Evolutionary conservation across 306 rosid genomes (phyloP).

Genomic region (Fragaria ananassa): DNA sequence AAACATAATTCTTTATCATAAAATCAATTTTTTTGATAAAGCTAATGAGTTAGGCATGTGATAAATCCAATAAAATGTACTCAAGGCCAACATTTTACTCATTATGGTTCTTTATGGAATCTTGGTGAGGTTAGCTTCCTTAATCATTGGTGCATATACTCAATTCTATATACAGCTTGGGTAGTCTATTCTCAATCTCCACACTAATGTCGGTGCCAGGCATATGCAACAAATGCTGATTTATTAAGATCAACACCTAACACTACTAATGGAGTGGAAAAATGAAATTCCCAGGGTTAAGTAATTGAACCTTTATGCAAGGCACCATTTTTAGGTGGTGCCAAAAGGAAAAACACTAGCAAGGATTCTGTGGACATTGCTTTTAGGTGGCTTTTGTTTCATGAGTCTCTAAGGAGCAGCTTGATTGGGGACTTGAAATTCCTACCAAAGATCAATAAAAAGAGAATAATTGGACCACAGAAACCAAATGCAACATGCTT

Average conservation of each 20-base stretch:
- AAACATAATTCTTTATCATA: too few species aligned
- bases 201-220: neutral
- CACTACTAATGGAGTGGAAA: neutral
- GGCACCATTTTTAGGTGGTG: neutral
- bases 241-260: neutral
- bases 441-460: neutral
- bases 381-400: conserved; percentile 37
- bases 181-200: neutral
- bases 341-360: conserved; percentile 19
- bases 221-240: neutral
- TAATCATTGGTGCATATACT: conserved; percentile 8
- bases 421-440: conserved; percentile 29
- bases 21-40: too few species aligned
- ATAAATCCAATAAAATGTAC: neutral
- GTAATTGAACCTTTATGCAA: neutral
- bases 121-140: conserved; percentile 9
- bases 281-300: neutral
- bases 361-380: conserved; percentile 25
- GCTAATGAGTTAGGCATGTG: too few species aligned
- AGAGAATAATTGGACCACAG: conserved; percentile 28
- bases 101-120: neutral
- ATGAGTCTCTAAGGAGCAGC: conserved; percentile 23
- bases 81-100: conserved; percentile 8
- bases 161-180: neutral
- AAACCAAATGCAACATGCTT: conserved; percentile 10